Percentiles rank a stretch among this genome's conserved stretches.
Conservation (phyloP, 2,329 filamentous ascomycete species). For the Eurotiales sp. region DNA sequence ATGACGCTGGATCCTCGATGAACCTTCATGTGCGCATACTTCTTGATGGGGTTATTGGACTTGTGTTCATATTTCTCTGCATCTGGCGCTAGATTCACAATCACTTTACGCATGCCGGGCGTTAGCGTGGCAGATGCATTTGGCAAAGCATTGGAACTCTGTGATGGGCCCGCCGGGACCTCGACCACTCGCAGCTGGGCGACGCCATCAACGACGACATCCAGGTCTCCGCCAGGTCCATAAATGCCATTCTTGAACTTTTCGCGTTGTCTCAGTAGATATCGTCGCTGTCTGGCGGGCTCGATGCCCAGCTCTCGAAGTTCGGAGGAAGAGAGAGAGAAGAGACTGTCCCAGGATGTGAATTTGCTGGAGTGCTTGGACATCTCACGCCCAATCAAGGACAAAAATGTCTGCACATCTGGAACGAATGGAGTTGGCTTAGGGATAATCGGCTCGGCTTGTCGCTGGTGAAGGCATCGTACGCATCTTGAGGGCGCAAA, state of each 20-base stretch:
- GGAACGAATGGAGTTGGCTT: slow-evolving; percentile 79
- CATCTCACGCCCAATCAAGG: slow-evolving; percentile 83
- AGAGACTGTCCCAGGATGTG: slow-evolving; percentile 84
- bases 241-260: slow-evolving; percentile 73
- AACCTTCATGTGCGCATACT: slow-evolving; percentile 64
- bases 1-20: slow-evolving; percentile 65
- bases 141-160: slow-evolving; percentile 24
- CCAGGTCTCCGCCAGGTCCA: slow-evolving; percentile 78
- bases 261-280: slow-evolving; percentile 83
- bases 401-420: slow-evolving; percentile 80
- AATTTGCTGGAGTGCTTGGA: slow-evolving; percentile 81
- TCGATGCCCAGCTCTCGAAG: slow-evolving; percentile 82
- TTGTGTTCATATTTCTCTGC: slow-evolving; percentile 54
- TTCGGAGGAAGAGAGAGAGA: slow-evolving; percentile 72
- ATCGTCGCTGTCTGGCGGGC: slow-evolving; percentile 74
- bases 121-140: slow-evolving; percentile 51
- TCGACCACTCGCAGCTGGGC: slow-evolving; percentile 58
- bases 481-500: slow-evolving; percentile 26
- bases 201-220: slow-evolving; percentile 63
- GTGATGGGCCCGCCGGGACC: slow-evolving; percentile 41
- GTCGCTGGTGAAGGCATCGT: slow-evolving; percentile 41
- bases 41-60: slow-evolving; percentile 44
- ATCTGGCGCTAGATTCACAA: slow-evolving; percentile 57
- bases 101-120: slow-evolving; percentile 53
- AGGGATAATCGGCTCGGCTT: slow-evolving; percentile 52